Percentiles rank a stretch among this genome's conserved stretches.
phyloP scores from a whole-genome alignment of 2,329 filamentous ascomycete species.

The Talaromyces sp. region DNA sequence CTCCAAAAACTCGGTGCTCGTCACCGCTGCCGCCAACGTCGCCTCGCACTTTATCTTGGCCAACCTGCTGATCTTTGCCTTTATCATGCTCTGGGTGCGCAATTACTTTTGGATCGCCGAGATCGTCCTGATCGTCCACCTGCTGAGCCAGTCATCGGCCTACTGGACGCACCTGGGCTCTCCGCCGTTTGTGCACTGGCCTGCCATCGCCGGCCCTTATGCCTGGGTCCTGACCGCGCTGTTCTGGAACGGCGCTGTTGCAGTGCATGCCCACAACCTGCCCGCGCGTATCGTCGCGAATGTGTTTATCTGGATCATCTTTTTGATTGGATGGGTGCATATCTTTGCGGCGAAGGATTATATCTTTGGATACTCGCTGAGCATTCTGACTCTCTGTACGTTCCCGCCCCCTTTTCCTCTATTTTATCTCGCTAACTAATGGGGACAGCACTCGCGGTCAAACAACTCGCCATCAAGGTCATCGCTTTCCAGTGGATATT shows the following conservation, averaged over 20 bases:
- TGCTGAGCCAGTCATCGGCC: constrained; percentile 69
- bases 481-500: constrained; percentile 91
- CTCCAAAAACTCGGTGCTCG: constrained; percentile 55
- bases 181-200: constrained; percentile 68
- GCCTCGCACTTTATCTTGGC: constrained; percentile 79
- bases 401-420: constrained; percentile 20
- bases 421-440: background rate
- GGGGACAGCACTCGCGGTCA: constrained; percentile 57
- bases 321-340: constrained; percentile 72
- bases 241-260: constrained; percentile 84
- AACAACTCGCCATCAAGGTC: constrained; percentile 66
- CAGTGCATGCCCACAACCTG: constrained; percentile 62
- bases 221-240: constrained; percentile 82
- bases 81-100: constrained; percentile 76
- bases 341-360: constrained; percentile 66
- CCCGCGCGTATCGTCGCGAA: constrained; percentile 77
- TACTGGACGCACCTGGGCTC: constrained; percentile 75
- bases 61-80: constrained; percentile 76
- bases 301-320: constrained; percentile 78
- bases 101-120: constrained; percentile 70
- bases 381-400: constrained; percentile 64
- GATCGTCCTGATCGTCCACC: constrained; percentile 70
- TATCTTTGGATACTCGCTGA: constrained; percentile 74
- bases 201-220: constrained; percentile 69
- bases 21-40: constrained; percentile 67